Percentiles rank a stretch among this genome's conserved stretches.
Evolutionary conservation across 352 stramenopile species (phyloP).

Genomic region (Pythium apleroticum): DNA sequence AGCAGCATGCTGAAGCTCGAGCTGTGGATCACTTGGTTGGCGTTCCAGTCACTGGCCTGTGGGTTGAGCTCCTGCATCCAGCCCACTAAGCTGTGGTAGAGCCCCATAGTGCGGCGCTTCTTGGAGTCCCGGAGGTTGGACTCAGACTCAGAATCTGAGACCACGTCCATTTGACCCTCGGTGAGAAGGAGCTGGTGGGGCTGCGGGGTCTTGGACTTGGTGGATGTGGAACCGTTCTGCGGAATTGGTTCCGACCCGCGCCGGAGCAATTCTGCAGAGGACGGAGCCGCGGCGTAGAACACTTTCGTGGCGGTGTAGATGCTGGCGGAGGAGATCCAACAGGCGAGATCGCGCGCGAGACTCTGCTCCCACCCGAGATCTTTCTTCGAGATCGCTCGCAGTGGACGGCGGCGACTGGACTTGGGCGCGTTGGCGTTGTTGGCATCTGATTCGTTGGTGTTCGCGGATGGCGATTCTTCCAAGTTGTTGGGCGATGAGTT

Average conservation of each 20-base stretch:
- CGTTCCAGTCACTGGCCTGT: constrained; percentile 36
- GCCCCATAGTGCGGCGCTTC: background rate
- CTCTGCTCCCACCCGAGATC: constrained; percentile 73
- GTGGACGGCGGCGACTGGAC: constrained; percentile 11
- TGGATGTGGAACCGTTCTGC: background rate
- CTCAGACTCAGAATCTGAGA: constrained; percentile 8
- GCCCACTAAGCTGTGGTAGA: constrained; percentile 47
- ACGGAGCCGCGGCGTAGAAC: constrained; percentile 40
- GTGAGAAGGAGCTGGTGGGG: constrained; percentile 7
- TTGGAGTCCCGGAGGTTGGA: constrained; percentile 1
- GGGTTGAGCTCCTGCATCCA: constrained; percentile 50
- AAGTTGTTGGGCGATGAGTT: constrained; percentile 14
- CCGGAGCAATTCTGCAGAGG: constrained; percentile 25
- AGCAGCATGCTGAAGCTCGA: constrained; percentile 67
- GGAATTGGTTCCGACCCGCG: background rate
- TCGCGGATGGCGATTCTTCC: background rate
- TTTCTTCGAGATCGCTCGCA: constrained; percentile 46
- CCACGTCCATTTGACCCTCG: background rate
- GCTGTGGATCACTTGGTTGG: constrained; percentile 47
- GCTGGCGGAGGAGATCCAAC: constrained; percentile 60
- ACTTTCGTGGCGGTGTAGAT: constrained; percentile 57
- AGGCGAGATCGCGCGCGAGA: constrained; percentile 60
- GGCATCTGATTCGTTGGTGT: constrained; percentile 12
- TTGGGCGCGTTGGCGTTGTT: constrained; percentile 1
- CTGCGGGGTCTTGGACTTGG: background rate